Evolutionary conservation across 169 alveolate genomes (phyloP).

Genomic region (Toxoplasma gondii): DNA sequence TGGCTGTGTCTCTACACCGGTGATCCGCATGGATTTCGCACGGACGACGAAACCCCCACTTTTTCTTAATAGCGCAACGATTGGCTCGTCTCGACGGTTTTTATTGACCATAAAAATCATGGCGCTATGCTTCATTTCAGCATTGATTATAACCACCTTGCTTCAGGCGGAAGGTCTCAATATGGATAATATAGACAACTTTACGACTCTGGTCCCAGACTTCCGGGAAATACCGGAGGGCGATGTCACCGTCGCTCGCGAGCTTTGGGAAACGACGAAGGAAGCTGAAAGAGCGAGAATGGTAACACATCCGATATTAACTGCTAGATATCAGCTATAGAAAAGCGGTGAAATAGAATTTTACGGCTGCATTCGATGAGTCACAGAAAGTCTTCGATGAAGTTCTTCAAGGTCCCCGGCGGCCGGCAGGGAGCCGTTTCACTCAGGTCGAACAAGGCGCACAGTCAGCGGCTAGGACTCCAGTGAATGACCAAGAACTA

Average conservation of each 20-base stretch:
- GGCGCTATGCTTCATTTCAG: background rate
- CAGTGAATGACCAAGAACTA: background rate
- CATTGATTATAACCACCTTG: background rate
- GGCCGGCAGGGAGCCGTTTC: background rate
- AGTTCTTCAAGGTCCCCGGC: background rate
- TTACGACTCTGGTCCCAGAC: background rate
- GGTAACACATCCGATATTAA: background rate
- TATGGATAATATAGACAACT: background rate
- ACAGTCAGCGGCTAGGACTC: background rate
- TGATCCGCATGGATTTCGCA: too few species aligned
- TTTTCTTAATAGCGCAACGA: too few species aligned
- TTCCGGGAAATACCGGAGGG: background rate
- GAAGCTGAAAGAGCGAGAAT: background rate
- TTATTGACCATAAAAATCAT: background rate
- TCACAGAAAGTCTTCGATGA: constrained; percentile 10
- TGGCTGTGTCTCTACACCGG: background rate
- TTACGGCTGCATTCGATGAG: background rate
- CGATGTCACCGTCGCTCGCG: background rate
- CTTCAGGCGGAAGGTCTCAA: background rate
- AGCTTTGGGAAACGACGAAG: background rate
- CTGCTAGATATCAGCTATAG: background rate
- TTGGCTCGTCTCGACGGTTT: too few species aligned
- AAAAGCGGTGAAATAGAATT: background rate
- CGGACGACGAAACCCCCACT: too few species aligned
- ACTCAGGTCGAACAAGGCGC: background rate